Evolutionary conservation across 1,284 basidiomycete species (phyloP), one percentile per base, ranked within the genome.

Genomic region (Puccinia brachypodii): DNA sequence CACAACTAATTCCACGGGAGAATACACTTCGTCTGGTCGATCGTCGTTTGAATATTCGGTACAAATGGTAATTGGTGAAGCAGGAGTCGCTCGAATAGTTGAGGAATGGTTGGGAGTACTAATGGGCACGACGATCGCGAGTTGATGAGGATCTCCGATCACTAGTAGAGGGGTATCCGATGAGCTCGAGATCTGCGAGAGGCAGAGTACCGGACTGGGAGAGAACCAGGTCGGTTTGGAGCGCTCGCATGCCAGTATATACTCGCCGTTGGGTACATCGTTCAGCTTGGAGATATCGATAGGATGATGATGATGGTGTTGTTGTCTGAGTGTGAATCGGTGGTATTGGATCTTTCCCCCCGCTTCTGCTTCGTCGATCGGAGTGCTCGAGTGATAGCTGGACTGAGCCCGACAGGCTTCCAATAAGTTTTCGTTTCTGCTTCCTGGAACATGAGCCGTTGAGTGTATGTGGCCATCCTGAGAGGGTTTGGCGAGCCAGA

Each of bases 141-240:
- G 56, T 9, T 62, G 36, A 9, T n/a, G 1, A 4, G 58, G 33
- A 6, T 62, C 42, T 11, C 11, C 28, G 58, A 76, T 31, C 36
- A 76, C 19, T 7, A 76, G 56, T 8, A 62, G 38, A 44, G 44
- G 58, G 31, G 58, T 62, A 25, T 76, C 75, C 38, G 28, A 38
- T 0, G 3, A 11, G n/a, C 19, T 19, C 3, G 75, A 47, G 44
- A 76, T 42, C 33, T 76, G 3, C 22, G 42, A 25, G 13, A 64
- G 56, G 31, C 25, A 9, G 38, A 22, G 9, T 19, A 76, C 28
- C 14, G 58, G 42, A 9, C 40, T 33, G 11, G 75, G 75, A 22
- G 56, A n/a, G 16, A 60, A 47, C 58, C 75, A 76, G 44, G 60
- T 66, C 6, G 75, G 75, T 44, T 76, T 76, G 8, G 75, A 64